Evolutionary conservation across 1,139 yeast species (phyloP).

Genomic region (Eremothecium cymbalariae): DNA sequence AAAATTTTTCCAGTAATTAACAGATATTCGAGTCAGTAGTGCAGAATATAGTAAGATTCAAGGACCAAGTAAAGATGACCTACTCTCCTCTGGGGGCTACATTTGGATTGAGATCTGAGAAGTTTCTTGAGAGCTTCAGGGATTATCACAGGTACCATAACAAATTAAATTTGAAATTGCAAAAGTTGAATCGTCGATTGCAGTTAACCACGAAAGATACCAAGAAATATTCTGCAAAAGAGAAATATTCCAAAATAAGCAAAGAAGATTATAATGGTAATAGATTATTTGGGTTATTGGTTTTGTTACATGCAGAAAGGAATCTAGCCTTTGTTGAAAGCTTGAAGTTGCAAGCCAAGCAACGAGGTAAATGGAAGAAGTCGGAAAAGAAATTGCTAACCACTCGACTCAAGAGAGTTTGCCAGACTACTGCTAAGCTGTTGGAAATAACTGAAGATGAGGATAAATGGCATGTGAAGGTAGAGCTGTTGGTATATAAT

Average conservation of each 20-base stretch:
- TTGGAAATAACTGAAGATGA: slow-evolving; percentile 37
- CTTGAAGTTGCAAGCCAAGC: slow-evolving; percentile 26
- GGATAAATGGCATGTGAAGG: slow-evolving; percentile 31
- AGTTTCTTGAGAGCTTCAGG: slow-evolving; percentile 25
- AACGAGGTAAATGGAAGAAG: slow-evolving; percentile 27
- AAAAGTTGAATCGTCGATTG: slow-evolving; percentile 27
- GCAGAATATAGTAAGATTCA: no score
- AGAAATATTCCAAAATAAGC: slow-evolving; percentile 20
- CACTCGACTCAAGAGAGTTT: slow-evolving; percentile 63
- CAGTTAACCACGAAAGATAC: slow-evolving; percentile 28
- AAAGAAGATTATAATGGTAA: slow-evolving; percentile 25
- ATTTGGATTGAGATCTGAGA: slow-evolving; percentile 28
- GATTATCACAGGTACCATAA: slow-evolving; percentile 28
- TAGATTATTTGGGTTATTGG: slow-evolving; percentile 26
- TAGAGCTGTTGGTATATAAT: slow-evolving; percentile 56
- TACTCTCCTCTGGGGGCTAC: slow-evolving; percentile 30
- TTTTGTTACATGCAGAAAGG: slow-evolving; percentile 28
- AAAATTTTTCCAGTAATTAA: no score
- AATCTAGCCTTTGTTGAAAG: slow-evolving; percentile 27
- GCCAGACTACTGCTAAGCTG: slow-evolving; percentile 39
- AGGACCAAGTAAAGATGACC: no score
- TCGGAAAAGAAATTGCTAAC: slow-evolving; percentile 42
- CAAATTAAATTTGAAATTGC: slow-evolving; percentile 28
- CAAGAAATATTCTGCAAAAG: slow-evolving; percentile 23
- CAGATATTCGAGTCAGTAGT: no score